phyloP scores from a whole-genome alignment of 2,329 filamentous ascomycete species.

The Cercospora janseana region DNA sequence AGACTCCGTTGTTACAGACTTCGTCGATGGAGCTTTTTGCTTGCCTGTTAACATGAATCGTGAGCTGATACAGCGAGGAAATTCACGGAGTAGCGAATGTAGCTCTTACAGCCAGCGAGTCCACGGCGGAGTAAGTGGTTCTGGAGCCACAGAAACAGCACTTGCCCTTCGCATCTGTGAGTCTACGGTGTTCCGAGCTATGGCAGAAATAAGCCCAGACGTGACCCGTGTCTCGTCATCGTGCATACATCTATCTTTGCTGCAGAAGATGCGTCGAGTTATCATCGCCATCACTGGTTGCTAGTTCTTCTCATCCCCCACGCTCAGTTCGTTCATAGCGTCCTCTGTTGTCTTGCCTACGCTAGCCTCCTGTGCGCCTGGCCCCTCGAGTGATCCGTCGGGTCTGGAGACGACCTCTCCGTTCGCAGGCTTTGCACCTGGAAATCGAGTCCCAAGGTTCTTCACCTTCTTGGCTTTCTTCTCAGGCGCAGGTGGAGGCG shows the following conservation, averaged over 20 bases:
- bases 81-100: too few relatives aligned
- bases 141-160: too few relatives aligned
- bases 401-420: conserved; percentile 44
- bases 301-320: conserved; percentile 23
- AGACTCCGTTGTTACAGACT: too few relatives aligned
- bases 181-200: too few relatives aligned
- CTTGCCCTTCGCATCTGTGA: too few relatives aligned
- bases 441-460: conserved; percentile 68
- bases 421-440: conserved; percentile 42
- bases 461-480: conserved; percentile 72
- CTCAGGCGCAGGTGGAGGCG: conserved; percentile 58
- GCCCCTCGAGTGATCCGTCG: conserved; percentile 48
- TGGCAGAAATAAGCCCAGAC: conserved; percentile 5
- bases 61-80: too few relatives aligned
- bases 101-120: too few relatives aligned
- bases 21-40: too few relatives aligned
- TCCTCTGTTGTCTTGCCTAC: conserved; percentile 44
- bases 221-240: background rate
- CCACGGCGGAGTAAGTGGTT: too few relatives aligned
- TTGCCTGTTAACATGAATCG: too few relatives aligned
- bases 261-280: background rate
- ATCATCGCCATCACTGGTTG: conserved; percentile 14
- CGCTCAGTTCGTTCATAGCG: conserved; percentile 40
- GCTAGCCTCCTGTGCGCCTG: conserved; percentile 42
- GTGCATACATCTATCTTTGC: conserved; percentile 1